Evolutionary conservation across 169 alveolate genomes (phyloP).

Genomic region (Babesia caballi): DNA sequence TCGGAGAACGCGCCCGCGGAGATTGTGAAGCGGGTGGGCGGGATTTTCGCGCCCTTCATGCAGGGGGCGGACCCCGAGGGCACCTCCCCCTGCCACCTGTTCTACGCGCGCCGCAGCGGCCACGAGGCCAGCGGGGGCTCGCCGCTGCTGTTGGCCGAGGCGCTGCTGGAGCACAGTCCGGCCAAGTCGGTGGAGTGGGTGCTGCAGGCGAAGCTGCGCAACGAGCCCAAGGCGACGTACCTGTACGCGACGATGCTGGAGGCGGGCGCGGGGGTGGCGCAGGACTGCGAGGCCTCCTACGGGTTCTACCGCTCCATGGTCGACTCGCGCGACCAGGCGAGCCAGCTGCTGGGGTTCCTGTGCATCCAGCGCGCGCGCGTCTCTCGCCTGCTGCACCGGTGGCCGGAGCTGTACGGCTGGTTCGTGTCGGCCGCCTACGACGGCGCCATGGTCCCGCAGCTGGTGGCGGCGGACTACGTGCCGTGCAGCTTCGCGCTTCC

Average conservation of each 20-base stretch:
- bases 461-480: not conserved
- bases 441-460: not conserved
- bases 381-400: not conserved
- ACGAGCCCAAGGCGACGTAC: slow-evolving; percentile 53
- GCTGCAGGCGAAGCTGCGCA: slow-evolving; percentile 31
- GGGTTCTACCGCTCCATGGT: slow-evolving; percentile 22
- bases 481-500: slow-evolving; percentile 19
- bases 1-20: not conserved
- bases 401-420: slow-evolving; percentile 12
- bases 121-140: slow-evolving; percentile 24
- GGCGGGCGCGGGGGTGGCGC: slow-evolving; percentile 59
- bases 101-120: slow-evolving; percentile 49
- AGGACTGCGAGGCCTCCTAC: slow-evolving; percentile 49
- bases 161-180: slow-evolving; percentile 45
- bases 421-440: slow-evolving; percentile 35
- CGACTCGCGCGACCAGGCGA: slow-evolving; percentile 17
- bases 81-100: slow-evolving; percentile 36
- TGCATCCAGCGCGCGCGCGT: slow-evolving; percentile 47
- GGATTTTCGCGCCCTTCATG: not conserved
- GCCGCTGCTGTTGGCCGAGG: slow-evolving; percentile 61
- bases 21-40: not conserved
- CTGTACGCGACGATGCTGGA: slow-evolving; percentile 64
- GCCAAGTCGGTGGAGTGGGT: slow-evolving; percentile 50
- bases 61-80: not conserved
- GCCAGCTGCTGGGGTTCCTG: slow-evolving; percentile 48